phyloP scores from a whole-genome alignment of 1,284 basidiomycete genomes.

The Vanrija sp. region DNA sequence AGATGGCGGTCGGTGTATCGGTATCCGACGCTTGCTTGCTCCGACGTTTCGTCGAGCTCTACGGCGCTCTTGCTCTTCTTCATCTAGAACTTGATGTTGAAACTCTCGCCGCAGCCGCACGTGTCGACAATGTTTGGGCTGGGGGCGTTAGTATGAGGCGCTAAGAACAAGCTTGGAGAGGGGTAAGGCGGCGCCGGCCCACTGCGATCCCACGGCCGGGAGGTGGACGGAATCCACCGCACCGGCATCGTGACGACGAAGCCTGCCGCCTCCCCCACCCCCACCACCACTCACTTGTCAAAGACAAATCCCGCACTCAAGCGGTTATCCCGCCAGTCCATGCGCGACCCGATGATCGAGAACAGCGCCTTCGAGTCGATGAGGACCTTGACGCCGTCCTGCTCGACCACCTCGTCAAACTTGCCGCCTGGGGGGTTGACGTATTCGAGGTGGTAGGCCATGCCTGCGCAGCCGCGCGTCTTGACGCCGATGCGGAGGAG shows the following conservation, averaged over 20 bases:
- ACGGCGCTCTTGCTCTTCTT: background rate
- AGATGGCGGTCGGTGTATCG: too few species aligned
- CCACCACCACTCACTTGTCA: conserved; percentile 32
- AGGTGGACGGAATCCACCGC: too few species aligned
- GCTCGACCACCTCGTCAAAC: conserved; percentile 97
- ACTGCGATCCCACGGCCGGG: background rate
- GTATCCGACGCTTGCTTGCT: background rate
- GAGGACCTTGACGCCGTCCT: conserved; percentile 87
- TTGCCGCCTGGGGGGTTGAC: conserved; percentile 76
- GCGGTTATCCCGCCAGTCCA: conserved; percentile 96
- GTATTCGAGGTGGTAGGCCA: conserved; percentile 97
- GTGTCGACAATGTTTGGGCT: conserved; percentile 45
- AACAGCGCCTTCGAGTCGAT: conserved; percentile 98
- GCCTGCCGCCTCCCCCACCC: conserved; percentile 1
- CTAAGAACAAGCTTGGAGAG: background rate
- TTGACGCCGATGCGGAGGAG: conserved; percentile 91
- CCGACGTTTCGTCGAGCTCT: conserved; percentile 13
- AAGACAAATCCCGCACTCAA: conserved; percentile 57
- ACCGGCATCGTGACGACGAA: background rate
- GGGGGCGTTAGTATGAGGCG: conserved; percentile 4
- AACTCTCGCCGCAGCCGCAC: conserved; percentile 47
- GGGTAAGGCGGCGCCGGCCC: background rate
- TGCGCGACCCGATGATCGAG: conserved; percentile 95
- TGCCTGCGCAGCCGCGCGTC: conserved; percentile 98
- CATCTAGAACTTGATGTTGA: too few species aligned